These are phyloP conservation scores for Starmera pachycereana DNA, from an alignment of 805 yeast genomes.

Conservation along the genomic window DNA sequence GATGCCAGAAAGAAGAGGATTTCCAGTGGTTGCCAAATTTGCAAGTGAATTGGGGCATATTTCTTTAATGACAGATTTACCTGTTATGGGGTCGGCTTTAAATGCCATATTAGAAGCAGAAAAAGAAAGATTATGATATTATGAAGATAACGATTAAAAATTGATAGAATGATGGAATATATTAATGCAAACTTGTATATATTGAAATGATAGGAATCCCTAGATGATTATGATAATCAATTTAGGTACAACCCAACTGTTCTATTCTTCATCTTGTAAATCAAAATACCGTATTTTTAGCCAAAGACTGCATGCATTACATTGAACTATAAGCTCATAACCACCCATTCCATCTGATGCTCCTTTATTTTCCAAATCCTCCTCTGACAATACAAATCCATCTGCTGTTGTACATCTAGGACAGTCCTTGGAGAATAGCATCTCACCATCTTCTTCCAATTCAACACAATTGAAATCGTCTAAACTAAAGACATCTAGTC, in stretches of 20 bases:
- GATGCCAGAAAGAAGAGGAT: constrained; percentile 70
- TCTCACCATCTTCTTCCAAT: constrained; percentile 19
- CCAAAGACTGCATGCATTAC: constrained; percentile 82
- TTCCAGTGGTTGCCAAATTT: constrained; percentile 60
- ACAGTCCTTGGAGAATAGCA: constrained; percentile 42
- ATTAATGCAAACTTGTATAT: too few relatives aligned
- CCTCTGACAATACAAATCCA: constrained; percentile 53
- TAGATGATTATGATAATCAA: too few relatives aligned
- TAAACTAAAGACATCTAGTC: constrained; percentile 56
- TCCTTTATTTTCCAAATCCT: constrained; percentile 45
- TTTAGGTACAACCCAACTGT: neutral
- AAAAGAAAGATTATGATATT: constrained; percentile 11
- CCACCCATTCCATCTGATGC: constrained; percentile 38
- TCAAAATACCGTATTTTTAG: constrained; percentile 62
- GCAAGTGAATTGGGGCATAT: constrained; percentile 68
- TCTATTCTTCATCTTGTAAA: constrained; percentile 18
- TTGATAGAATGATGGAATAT: too few relatives aligned
- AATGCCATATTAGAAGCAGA: constrained; percentile 54
- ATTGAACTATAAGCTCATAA: constrained; percentile 66
- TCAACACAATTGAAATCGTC: constrained; percentile 46
- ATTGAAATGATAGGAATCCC: too few relatives aligned
- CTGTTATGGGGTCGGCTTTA: constrained; percentile 63
- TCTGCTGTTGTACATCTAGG: constrained; percentile 49
- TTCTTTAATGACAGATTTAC: constrained; percentile 63
- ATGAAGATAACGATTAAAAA: too few relatives aligned